phyloP scores from a whole-genome alignment of 2,329 filamentous ascomycete genomes.

The Aureobasidium namibiae region DNA sequence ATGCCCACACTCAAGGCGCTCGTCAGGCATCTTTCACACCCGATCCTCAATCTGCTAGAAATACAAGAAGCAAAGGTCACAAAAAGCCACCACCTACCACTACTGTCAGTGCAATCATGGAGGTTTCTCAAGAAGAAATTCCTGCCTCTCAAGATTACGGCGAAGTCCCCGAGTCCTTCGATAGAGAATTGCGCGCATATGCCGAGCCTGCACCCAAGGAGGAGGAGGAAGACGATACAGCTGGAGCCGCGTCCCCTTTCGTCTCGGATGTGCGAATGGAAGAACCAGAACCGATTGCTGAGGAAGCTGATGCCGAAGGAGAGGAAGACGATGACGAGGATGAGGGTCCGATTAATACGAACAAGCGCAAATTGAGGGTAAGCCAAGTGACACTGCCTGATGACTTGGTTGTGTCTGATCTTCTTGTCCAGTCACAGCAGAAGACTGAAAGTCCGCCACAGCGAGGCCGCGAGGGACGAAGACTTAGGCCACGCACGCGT shows the following conservation, averaged over 20 bases:
- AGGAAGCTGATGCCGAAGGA: slow-evolving; percentile 19
- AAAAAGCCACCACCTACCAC: slow-evolving; percentile 37
- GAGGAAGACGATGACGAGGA: slow-evolving; percentile 33
- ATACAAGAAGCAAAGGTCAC: slow-evolving; percentile 39
- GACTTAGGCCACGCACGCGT: slow-evolving; percentile 32
- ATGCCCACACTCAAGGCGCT: slow-evolving; percentile 44
- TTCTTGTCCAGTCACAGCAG: slow-evolving; percentile 13
- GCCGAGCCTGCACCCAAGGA: neutral
- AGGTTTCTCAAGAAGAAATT: slow-evolving; percentile 42
- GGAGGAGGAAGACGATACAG: neutral
- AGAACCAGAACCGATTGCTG: slow-evolving; percentile 23
- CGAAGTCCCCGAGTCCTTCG: slow-evolving; percentile 15
- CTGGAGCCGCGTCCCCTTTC: slow-evolving; percentile 1
- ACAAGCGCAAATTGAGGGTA: slow-evolving; percentile 22
- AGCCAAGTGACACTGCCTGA: slow-evolving; percentile 17
- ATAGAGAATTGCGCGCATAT: neutral
- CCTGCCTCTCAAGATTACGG: slow-evolving; percentile 26
- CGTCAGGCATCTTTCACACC: slow-evolving; percentile 43
- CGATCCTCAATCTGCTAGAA: slow-evolving; percentile 33
- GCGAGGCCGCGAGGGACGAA: slow-evolving; percentile 26
- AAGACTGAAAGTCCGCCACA: slow-evolving; percentile 26
- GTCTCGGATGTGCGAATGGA: slow-evolving; percentile 5
- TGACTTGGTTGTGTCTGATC: slow-evolving; percentile 21
- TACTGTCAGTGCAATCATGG: slow-evolving; percentile 39
- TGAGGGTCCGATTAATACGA: slow-evolving; percentile 29